These are phyloP conservation scores for Pseudogymnoascus sp. DNA, from an alignment of 2,329 filamentous ascomycete genomes.

Conservation along the genomic window DNA sequence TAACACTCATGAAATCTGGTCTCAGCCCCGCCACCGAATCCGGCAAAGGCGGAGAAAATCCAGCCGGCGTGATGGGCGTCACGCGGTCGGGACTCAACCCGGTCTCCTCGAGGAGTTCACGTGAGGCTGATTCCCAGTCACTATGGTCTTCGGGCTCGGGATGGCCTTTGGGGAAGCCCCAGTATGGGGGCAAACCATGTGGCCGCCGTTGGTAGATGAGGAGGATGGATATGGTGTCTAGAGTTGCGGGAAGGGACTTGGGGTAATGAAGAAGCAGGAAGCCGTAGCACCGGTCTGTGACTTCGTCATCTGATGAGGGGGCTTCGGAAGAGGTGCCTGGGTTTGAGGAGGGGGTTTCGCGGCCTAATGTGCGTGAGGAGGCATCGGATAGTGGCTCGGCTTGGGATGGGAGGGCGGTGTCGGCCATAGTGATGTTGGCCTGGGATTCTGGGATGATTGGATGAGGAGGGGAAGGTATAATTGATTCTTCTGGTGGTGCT, in stretches of 20 bases:
- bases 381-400: neutral
- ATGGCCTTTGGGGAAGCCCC: neutral
- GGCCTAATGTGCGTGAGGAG: neutral
- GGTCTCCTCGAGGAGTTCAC: neutral
- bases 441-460: neutral
- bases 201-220: neutral
- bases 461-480: neutral
- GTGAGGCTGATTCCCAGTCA: conserved; percentile 1
- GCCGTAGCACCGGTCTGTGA: neutral
- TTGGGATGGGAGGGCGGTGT: neutral
- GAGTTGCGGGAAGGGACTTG: neutral
- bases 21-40: neutral
- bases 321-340: neutral
- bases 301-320: neutral
- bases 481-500: neutral
- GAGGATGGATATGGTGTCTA: neutral
- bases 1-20: neutral
- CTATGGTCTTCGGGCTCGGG: neutral
- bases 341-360: neutral
- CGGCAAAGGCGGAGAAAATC: neutral
- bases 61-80: neutral
- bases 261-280: neutral
- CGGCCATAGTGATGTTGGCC: neutral
- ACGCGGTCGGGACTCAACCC: neutral
- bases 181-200: neutral